Percentiles rank a stretch among this genome's conserved stretches.
phyloP scores from a whole-genome alignment of 768 basidiomycete species.

The Baorangia bicolor region DNA sequence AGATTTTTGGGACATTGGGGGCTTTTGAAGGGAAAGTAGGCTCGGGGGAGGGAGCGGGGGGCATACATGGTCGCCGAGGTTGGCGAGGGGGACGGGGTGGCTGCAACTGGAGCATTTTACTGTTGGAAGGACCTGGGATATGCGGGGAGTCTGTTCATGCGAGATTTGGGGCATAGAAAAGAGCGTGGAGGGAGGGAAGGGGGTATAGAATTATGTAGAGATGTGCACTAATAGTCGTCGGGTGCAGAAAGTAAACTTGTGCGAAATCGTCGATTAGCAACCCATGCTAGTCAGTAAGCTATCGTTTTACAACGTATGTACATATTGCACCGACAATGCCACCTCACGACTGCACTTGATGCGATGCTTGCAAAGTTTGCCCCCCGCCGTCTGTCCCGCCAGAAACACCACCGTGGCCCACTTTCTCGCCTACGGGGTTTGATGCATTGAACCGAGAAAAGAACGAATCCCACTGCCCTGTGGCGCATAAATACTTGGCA shows the following conservation, averaged over 20 bases:
- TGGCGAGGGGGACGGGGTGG: conserved; percentile 64
- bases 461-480: conserved; percentile 83
- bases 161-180: conserved; percentile 28
- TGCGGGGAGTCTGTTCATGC: conserved; percentile 21
- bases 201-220: conserved; percentile 28
- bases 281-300: conserved; percentile 6
- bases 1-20: conserved; percentile 38
- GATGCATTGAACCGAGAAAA: conserved; percentile 57
- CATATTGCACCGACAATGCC: conserved; percentile 1
- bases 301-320: conserved; percentile 17
- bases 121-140: conserved; percentile 72
- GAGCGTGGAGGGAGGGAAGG: conserved; percentile 8
- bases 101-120: conserved; percentile 85
- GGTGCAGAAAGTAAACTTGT: not conserved
- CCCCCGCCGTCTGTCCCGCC: not conserved
- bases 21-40: conserved; percentile 32
- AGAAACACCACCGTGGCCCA: not conserved
- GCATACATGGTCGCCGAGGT: conserved; percentile 81
- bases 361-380: not conserved
- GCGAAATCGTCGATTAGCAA: conserved; percentile 10
- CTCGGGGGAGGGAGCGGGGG: conserved; percentile 46
- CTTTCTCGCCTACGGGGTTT: conserved; percentile 3
- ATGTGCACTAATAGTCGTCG: conserved; percentile 13
- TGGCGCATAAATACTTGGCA: not conserved
- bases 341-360: not conserved